These are phyloP conservation scores for Axilococcus clingmanii DNA, from an alignment of 139 green algal species.

Conservation along the genomic window DNA sequence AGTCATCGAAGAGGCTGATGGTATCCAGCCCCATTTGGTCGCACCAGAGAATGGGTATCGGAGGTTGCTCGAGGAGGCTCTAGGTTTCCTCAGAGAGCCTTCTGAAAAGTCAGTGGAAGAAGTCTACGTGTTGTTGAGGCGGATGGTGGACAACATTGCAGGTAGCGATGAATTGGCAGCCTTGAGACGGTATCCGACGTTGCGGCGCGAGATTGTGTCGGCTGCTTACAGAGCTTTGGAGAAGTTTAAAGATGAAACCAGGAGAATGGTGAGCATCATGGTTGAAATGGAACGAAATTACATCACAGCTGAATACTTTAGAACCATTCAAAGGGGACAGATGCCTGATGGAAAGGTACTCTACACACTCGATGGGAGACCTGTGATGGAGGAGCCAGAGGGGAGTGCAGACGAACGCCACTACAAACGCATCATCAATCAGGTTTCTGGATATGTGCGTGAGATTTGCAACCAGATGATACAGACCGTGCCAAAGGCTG, in stretches of 20 bases:
- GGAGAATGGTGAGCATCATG: slow-evolving; percentile 57
- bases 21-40: slow-evolving; percentile 95
- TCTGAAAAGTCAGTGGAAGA: slow-evolving; percentile 53
- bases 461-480: slow-evolving; percentile 81
- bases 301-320: slow-evolving; percentile 85
- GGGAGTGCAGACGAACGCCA: slow-evolving; percentile 39
- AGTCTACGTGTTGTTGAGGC: slow-evolving; percentile 74
- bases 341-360: slow-evolving; percentile 39
- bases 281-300: slow-evolving; percentile 92
- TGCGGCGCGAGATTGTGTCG: slow-evolving; percentile 70
- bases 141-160: slow-evolving; percentile 67
- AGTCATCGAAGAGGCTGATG: slow-evolving; percentile 87
- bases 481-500: slow-evolving; percentile 84
- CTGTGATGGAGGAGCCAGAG: slow-evolving; percentile 34
- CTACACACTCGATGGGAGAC: slow-evolving; percentile 34
- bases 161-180: slow-evolving; percentile 24
- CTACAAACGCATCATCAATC: slow-evolving; percentile 62
- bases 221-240: slow-evolving; percentile 54
- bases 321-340: slow-evolving; percentile 30
- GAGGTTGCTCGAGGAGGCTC: slow-evolving; percentile 69
- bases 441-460: slow-evolving; percentile 77
- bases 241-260: slow-evolving; percentile 40
- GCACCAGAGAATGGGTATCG: slow-evolving; percentile 92
- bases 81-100: slow-evolving; percentile 31
- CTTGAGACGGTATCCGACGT: slow-evolving; percentile 65